These are phyloP conservation scores for Trypanosoma scelopori DNA, from an alignment of 208 protist species.

Conservation along the genomic window DNA sequence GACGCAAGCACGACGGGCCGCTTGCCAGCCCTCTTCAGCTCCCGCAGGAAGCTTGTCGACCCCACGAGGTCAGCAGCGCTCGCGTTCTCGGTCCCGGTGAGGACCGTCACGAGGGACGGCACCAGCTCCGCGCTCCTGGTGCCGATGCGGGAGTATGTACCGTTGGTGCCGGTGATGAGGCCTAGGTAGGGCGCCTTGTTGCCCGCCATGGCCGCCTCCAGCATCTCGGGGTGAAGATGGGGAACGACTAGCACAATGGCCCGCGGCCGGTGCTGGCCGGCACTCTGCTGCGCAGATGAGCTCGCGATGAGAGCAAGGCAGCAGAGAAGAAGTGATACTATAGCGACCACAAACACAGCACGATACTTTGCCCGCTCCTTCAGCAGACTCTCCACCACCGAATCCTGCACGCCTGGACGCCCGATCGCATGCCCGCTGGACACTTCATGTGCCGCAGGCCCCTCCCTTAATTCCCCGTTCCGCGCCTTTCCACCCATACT, in stretches of 20 bases:
- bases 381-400: slow-evolving; percentile 69
- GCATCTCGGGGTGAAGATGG: slow-evolving; percentile 30
- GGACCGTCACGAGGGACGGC: slow-evolving; percentile 44
- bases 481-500: no score
- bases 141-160: slow-evolving; percentile 30
- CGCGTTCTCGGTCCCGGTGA: slow-evolving; percentile 42
- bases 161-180: slow-evolving; percentile 40
- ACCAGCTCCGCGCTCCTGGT: slow-evolving; percentile 11
- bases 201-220: slow-evolving; percentile 44
- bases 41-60: slow-evolving; percentile 42
- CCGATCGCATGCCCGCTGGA: slow-evolving; percentile 29
- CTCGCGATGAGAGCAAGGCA: slow-evolving; percentile 66
- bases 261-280: slow-evolving; percentile 18
- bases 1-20: slow-evolving; percentile 48
- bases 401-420: slow-evolving; percentile 60
- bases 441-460: not conserved
- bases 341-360: slow-evolving; percentile 52
- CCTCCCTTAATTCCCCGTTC: no score
- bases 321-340: slow-evolving; percentile 69
- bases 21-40: slow-evolving; percentile 39
- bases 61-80: slow-evolving; percentile 35
- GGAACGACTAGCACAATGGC: slow-evolving; percentile 53
- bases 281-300: slow-evolving; percentile 36
- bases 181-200: slow-evolving; percentile 71
- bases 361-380: slow-evolving; percentile 59